A percentile compares a stretch with the other conserved stretches of the same genome.
Evolutionary conservation across 345 rosid genomes (phyloP).

Genomic region (Psidium friedrichsthalianum): DNA sequence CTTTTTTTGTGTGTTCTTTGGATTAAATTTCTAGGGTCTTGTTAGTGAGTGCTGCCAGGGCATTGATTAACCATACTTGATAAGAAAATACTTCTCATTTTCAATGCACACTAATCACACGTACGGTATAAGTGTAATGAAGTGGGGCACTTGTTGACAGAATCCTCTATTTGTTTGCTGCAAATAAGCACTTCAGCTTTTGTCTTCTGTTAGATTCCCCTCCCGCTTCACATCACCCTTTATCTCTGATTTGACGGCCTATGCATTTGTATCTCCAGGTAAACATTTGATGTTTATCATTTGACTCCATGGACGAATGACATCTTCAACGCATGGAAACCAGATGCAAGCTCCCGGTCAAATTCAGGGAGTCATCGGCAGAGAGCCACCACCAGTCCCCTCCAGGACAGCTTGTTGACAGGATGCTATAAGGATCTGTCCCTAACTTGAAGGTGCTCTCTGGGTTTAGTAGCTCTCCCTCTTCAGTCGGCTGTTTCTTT

Average conservation of each 20-base stretch:
- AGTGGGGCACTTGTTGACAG: neutral
- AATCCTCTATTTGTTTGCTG: neutral
- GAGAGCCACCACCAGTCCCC: neutral
- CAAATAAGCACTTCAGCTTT: neutral
- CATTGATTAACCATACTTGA: neutral
- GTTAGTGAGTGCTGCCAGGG: neutral
- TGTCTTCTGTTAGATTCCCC: neutral
- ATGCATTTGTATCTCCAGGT: neutral
- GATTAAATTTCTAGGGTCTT: neutral
- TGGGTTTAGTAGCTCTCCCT: neutral
- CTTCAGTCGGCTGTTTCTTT: neutral
- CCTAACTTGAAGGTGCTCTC: neutral
- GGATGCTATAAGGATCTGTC: neutral
- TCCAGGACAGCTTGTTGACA: neutral
- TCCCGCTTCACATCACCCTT: neutral
- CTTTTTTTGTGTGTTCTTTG: neutral
- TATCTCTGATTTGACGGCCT: neutral
- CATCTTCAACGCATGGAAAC: neutral
- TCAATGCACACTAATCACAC: neutral
- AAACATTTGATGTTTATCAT: neutral
- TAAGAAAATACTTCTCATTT: neutral
- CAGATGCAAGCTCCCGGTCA: neutral
- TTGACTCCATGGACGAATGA: neutral
- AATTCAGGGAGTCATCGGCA: neutral
- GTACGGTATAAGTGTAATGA: neutral